Evolutionary conservation across 495 filamentous ascomycete genomes (phyloP), one percentile per base, ranked within the genome.

Genomic region (Xylona heveae): DNA sequence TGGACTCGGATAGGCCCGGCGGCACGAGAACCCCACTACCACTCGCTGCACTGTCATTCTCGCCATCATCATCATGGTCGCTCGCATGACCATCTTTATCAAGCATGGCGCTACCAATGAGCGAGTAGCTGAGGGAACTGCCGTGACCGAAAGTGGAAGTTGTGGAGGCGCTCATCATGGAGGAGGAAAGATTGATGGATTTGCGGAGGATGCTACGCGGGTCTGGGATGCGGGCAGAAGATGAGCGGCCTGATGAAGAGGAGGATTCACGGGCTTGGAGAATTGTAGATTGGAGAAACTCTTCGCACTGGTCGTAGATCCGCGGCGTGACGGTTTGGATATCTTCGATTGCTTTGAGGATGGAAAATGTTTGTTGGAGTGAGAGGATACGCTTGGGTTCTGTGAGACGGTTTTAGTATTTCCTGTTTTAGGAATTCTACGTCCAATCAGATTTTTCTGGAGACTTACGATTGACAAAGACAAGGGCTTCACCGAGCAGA

Each of bases 291-390:
- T 2, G 23, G 25, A 31, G n/a, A 39, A 16, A 29, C 14, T 23
- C 17, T 34, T 16, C 40, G 23, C 10, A 45, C 38, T 73, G 68
- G 1, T 56, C 54, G 41, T 69, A 75, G 12, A 88, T 68, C n/a
- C 71, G 56, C 15, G 61, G 55, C 3, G 72, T 69, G 18, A 80
- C 76, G 4, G 76, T 73, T 48, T 83, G 62, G 4, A 92, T 62
- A 46, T 92, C 79, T 48, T 91, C 81, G 34, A 82, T 60, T 0
- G 79, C 74, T 33, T 74, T 75, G 30, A 91, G 64, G 12, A 94
- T 62, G 32, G 61, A 59, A 42, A 78, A 72, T 45, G 80, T 69
- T 45, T 90, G 74, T 10, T 66, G 54, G 8, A 74, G 58, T 3
- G 51, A 61, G 27, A 79, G 52, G 9, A 62, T 46, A 3, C 57